Evolutionary conservation across 169 alveolate species (phyloP).

Genomic region (Eimeria tenella): DNA sequence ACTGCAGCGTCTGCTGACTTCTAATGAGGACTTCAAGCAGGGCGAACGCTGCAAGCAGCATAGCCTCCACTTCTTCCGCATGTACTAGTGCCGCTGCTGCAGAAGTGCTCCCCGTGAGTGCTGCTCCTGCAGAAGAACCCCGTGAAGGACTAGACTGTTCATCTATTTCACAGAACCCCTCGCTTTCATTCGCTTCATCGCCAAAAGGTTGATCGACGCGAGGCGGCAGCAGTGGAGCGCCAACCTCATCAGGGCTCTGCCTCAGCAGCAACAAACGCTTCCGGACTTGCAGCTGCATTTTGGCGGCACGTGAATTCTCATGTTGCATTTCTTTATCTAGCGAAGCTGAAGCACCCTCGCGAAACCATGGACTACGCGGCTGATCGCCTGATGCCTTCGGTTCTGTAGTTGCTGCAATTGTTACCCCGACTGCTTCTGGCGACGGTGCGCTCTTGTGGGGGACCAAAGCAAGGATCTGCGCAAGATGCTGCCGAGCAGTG

Average conservation of each 20-base stretch:
- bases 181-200: not conserved
- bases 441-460: not conserved
- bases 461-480: not conserved
- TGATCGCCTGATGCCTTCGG: not conserved
- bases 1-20: not conserved
- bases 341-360: not conserved
- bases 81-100: slow-evolving; percentile 23
- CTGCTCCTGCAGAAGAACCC: not conserved
- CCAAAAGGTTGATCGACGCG: not conserved
- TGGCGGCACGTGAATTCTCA: not conserved
- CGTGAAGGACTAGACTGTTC: not conserved
- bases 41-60: slow-evolving; percentile 20
- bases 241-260: slow-evolving; percentile 21
- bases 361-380: not conserved
- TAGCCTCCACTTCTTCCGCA: not conserved
- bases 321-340: not conserved
- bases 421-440: not conserved
- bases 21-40: not conserved
- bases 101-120: not conserved
- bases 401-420: not conserved
- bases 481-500: not conserved
- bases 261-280: not conserved
- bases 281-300: not conserved
- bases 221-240: not conserved
- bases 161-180: not conserved